These are phyloP conservation scores for Agastache rugosa DNA, from an alignment of 257 asterid genomes.

Conservation along the genomic window DNA sequence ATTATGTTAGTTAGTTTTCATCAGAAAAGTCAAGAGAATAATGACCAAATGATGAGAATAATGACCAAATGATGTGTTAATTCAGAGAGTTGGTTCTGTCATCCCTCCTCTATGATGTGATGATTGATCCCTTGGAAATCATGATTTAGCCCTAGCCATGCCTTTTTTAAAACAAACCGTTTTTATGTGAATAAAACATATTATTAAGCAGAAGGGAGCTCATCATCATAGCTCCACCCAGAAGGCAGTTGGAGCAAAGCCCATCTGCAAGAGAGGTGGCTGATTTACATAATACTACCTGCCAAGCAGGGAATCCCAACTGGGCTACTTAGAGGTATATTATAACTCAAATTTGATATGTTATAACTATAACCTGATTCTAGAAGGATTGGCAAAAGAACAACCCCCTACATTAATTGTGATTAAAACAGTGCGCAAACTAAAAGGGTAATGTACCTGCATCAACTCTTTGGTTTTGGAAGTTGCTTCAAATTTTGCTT, in stretches of 20 bases:
- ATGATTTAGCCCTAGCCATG: background rate
- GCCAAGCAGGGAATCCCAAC: background rate
- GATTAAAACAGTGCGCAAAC: background rate
- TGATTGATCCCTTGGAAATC: background rate
- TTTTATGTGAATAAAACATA: background rate
- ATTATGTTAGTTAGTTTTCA: background rate
- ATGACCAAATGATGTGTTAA: background rate
- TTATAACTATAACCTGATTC: conserved; percentile 13
- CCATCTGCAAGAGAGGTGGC: background rate
- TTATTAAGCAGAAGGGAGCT: background rate
- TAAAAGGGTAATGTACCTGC: conserved; percentile 56
- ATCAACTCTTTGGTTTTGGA: conserved; percentile 66
- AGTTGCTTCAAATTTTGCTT: conserved; percentile 77
- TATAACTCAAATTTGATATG: background rate
- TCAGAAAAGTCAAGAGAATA: background rate
- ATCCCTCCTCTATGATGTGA: conserved; percentile 6
- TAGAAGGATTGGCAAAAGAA: background rate
- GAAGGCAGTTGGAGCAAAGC: background rate
- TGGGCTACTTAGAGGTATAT: background rate
- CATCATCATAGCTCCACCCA: background rate
- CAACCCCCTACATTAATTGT: conserved; percentile 7
- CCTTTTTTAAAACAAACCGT: background rate
- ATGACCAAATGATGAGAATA: background rate
- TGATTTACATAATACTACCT: background rate
- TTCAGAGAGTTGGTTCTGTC: background rate